Base-by-base conservation (phyloP, 768 basidiomycete genomes). In the Strobilomyces echinocephalus region DNA sequence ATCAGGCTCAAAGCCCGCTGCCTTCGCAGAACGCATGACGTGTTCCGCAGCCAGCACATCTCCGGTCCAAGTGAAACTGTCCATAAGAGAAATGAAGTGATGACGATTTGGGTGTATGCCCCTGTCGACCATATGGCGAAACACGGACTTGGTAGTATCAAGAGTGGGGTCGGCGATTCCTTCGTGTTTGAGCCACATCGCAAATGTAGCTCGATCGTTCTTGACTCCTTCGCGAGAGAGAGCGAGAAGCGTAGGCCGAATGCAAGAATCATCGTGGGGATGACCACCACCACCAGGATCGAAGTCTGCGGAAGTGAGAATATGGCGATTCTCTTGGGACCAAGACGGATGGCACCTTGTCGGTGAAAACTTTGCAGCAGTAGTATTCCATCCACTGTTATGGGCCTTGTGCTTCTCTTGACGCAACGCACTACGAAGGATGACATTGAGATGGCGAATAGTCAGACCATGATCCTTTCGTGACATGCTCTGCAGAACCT, bases 31-130 rank as follows among this genome's bases (percentile, higher is more conserved):
- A 54, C 69, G 70, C 73, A 94, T 76, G 40, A 83, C 71, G 47
- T 74, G 73, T 52, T 76, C 67, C 24, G 89, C 87, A 18, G 73
- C 74, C 14, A 68, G 62, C 56, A 86, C 72, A 66, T 91, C 76
- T n/a, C 87, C 88, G 1, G 69, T 67, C 4, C 69, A 73, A 16
- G 76, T 70, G 60, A 84, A 85, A n/a, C 87, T 88, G 59, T 88
- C 83, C 78, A 94, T 84, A 53, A 94, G 71, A 49, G 88, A 83
- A 30, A 76, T 74, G 60, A 83, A 85, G 68, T 94, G 91, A 63
- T 88, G 81, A 51, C 75, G 74, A 61, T 82, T 87, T 10, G 88
- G 84, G 45, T 79, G 80, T 50, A 94, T 74, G 10, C 91, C 91
- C 52, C 81, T 81, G 46, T 75, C 73, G 48, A 88, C 65, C 74